Base-by-base conservation (phyloP, 148 eudicot genomes). In the Diospyros lotus region DNA sequence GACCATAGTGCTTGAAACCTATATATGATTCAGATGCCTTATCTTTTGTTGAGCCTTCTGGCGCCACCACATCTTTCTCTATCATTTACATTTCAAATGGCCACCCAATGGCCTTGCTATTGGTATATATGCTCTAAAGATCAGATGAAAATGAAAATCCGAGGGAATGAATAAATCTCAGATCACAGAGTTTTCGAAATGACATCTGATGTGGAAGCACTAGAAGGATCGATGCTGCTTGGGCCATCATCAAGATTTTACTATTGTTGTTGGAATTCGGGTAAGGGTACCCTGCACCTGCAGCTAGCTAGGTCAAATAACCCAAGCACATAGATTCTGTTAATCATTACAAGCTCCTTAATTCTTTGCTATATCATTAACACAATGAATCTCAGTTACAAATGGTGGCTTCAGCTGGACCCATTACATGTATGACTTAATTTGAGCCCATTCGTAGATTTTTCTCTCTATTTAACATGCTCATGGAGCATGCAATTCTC, bases 171-270 rank as follows among this genome's bases (percentile, higher is more conserved):
- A 28, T 28, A 28, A 28, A 28, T 28, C 28, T 28, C 28, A 28
- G 28, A 28, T 28, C 18, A 17, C 71, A 17, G 18, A 46, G 28
- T 18, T 48, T 28, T 2, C 39, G 48, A 67, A 70, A 8, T 54
- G 73, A 70, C 73, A 4, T 8, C 42, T 70, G 62, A 70, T 54
- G 73, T 70, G 18, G 62, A 55, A 41, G 44, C 59, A 7, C 54
- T 67, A 67, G 4, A 13, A 0, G 45, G 46, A 28, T 14, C 18
- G 54, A 69, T 59, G 54, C 14, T 28, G 28, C 28, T 28, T 0
- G 28, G 28, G 28, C 28, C 28, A 28, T 28, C 28, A 28, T 28
- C 0, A 28, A 28, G 28, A 28, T 28, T 28, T 28, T 28, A 28
- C 28, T 28, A 28, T 0, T 28, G 28, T 28, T 28, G 28, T 28